Evolutionary conservation across 1,284 basidiomycete genomes (phyloP).

Genomic region (Anthracocystis panici-leucophaei): DNA sequence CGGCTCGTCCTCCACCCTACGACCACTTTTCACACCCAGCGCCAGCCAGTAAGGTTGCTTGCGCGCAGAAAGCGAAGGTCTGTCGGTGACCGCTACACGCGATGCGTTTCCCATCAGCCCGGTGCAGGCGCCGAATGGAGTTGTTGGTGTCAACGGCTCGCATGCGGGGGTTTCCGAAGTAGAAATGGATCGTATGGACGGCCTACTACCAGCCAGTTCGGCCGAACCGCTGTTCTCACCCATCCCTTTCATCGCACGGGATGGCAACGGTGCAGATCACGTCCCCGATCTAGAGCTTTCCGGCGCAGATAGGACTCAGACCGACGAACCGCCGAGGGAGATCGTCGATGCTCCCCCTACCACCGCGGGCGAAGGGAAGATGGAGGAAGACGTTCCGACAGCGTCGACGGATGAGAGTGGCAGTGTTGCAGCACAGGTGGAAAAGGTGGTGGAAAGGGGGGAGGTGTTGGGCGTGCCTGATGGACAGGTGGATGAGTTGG

Average conservation of each 20-base stretch:
- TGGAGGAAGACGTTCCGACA: too few relatives aligned
- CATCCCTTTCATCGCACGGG: conserved; percentile 31
- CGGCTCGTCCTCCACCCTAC: conserved; percentile 37
- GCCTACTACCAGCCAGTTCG: conserved; percentile 12
- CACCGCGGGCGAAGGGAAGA: background rate
- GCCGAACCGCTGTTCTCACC: conserved; percentile 45
- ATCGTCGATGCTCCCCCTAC: conserved; percentile 20
- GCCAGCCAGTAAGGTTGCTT: conserved; percentile 36
- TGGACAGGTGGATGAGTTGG: too few relatives aligned
- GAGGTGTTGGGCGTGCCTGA: too few relatives aligned
- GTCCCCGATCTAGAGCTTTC: conserved; percentile 38
- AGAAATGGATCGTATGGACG: conserved; percentile 43
- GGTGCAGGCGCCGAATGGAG: conserved; percentile 13
- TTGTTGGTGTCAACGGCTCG: conserved; percentile 8
- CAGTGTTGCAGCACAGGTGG: too few relatives aligned
- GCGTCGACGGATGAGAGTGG: too few relatives aligned
- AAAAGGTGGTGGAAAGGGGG: too few relatives aligned
- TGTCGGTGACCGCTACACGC: conserved; percentile 51
- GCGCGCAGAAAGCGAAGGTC: conserved; percentile 43
- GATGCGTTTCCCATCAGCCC: conserved; percentile 52
- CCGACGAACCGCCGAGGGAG: conserved; percentile 8
- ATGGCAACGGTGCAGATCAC: conserved; percentile 1
- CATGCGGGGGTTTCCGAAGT: conserved; percentile 13
- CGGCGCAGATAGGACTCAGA: conserved; percentile 32
- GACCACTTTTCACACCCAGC: conserved; percentile 31